These are phyloP conservation scores for Gymnopilus dilepis DNA, from an alignment of 768 basidiomycete genomes.

Conservation along the genomic window DNA sequence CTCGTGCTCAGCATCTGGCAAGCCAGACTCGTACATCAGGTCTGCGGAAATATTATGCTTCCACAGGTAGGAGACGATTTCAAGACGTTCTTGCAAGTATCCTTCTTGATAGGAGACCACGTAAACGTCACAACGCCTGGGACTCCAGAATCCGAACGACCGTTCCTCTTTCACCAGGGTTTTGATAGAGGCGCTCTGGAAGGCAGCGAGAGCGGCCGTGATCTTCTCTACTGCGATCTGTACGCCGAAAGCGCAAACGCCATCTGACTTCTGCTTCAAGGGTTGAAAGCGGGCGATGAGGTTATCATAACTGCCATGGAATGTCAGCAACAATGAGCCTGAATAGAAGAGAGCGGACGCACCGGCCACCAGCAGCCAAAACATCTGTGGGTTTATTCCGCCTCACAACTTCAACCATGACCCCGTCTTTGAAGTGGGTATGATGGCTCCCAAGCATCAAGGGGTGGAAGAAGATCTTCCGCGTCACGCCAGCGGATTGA, in stretches of 20 bases:
- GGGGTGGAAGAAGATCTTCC: constrained; percentile 72
- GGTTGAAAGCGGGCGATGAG: constrained; percentile 66
- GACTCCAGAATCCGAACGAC: constrained; percentile 90
- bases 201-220: constrained; percentile 66
- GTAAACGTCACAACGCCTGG: constrained; percentile 88
- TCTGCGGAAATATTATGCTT: constrained; percentile 84
- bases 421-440: constrained; percentile 70
- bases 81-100: constrained; percentile 76
- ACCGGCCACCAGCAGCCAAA: constrained; percentile 86
- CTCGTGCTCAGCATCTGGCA: constrained; percentile 67
- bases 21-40: constrained; percentile 82
- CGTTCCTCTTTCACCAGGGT: constrained; percentile 76
- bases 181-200: constrained; percentile 72
- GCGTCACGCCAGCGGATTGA: constrained; percentile 61
- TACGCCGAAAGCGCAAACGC: constrained; percentile 70
- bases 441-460: constrained; percentile 74
- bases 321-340: not conserved
- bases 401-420: constrained; percentile 76
- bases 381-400: constrained; percentile 70
- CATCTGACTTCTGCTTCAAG: constrained; percentile 55
- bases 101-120: constrained; percentile 80
- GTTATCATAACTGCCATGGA: constrained; percentile 64
- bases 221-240: constrained; percentile 86
- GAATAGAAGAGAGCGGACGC: not conserved
- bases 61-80: constrained; percentile 80